Conservation (phyloP, 75 land plant species). For the Isoetes taiwanensis region DNA sequence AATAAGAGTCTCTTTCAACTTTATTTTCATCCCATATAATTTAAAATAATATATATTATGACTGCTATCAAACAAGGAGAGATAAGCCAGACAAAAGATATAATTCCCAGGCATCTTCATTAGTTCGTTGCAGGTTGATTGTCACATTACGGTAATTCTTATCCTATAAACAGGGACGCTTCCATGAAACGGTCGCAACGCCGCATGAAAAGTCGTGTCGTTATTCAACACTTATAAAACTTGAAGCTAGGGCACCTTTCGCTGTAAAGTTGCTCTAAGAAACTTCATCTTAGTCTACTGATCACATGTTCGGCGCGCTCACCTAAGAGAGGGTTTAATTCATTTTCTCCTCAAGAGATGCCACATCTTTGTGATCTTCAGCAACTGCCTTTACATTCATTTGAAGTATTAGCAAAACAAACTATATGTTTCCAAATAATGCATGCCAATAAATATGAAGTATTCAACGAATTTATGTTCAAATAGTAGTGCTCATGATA, state of each 20-base stretch:
- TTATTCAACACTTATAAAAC: no score
- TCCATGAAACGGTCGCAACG: conserved; percentile 59
- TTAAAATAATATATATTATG: not conserved
- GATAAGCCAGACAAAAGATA: not conserved
- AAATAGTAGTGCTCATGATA: not conserved
- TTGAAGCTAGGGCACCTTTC: conserved; percentile 51
- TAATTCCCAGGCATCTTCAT: conserved; percentile 68
- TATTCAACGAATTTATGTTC: conserved; percentile 1
- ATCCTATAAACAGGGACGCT: conserved; percentile 71
- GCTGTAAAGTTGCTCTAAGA: conserved; percentile 71
- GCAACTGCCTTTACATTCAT: conserved; percentile 55
- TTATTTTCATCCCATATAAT: conserved; percentile 49
- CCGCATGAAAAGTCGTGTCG: no score
- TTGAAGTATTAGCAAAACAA: no score
- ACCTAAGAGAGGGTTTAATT: conserved; percentile 43
- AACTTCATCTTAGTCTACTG: conserved; percentile 61
- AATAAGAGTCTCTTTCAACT: conserved; percentile 78
- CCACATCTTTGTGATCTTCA: conserved; percentile 70
- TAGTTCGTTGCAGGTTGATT: conserved; percentile 58
- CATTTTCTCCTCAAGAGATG: conserved; percentile 73
- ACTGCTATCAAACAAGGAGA: not conserved
- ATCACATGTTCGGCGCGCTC: conserved; percentile 75
- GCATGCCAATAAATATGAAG: not conserved
- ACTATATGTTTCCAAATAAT: not conserved
- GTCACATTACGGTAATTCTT: conserved; percentile 60